Percentiles rank a stretch among this genome's conserved stretches.
These are phyloP conservation scores for Nasturtium officinale DNA, from an alignment of 345 rosid species.

Conservation along the genomic window DNA sequence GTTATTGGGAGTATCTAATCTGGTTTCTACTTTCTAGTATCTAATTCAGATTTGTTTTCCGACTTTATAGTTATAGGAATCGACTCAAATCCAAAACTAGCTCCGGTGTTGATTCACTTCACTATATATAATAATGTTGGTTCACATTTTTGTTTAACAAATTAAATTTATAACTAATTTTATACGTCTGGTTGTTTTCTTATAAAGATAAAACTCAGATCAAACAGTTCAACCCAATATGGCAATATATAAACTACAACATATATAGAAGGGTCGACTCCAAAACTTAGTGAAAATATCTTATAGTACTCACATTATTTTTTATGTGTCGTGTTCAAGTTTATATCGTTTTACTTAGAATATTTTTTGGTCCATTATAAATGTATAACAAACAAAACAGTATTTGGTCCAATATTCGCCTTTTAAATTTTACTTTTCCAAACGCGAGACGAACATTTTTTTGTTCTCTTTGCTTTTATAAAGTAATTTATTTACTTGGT, in stretches of 20 bases:
- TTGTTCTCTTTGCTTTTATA: slow-evolving; percentile 31
- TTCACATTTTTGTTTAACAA: not conserved
- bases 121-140: not conserved
- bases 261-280: not conserved
- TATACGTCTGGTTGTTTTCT: not conserved
- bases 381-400: not conserved
- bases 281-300: slow-evolving; percentile 3
- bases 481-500: slow-evolving; percentile 14
- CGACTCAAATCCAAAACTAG: not conserved
- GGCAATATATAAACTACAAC: not conserved
- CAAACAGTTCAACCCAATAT: not conserved
- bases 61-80: not conserved
- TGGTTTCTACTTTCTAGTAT: not conserved
- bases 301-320: not conserved
- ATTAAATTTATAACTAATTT: not conserved
- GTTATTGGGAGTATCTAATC: slow-evolving; percentile 27
- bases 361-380: slow-evolving; percentile 5
- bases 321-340: not conserved
- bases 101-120: not conserved
- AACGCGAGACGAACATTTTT: slow-evolving; percentile 21
- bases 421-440: slow-evolving; percentile 9
- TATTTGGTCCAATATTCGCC: slow-evolving; percentile 24
- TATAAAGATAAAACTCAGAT: not conserved
- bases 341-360: not conserved
- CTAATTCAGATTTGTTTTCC: slow-evolving; percentile 3